phyloP scores from a whole-genome alignment of 345 rosid genomes.

The Draba incana region DNA sequence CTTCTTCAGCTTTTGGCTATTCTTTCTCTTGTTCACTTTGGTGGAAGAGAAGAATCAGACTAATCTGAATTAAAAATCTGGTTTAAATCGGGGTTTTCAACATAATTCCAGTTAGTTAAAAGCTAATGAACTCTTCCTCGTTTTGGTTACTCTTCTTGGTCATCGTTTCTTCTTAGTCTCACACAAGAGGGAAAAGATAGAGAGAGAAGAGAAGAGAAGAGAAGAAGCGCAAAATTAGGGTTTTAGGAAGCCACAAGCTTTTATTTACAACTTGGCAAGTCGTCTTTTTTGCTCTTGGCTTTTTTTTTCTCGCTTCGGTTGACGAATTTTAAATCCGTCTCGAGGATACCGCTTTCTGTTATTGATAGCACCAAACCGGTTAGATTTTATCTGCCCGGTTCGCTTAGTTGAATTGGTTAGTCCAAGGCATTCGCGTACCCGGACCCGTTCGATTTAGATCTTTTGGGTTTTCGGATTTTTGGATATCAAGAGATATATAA shows the following conservation, averaged over 20 bases:
- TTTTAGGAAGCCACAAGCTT: constrained; percentile 28
- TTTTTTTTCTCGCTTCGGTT: neutral
- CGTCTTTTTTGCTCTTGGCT: neutral
- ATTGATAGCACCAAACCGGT: constrained; percentile 25
- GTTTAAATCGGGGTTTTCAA: no score
- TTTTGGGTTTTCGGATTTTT: no score
- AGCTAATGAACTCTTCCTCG: constrained; percentile 37
- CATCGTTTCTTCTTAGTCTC: constrained; percentile 33
- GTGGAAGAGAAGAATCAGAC: no score
- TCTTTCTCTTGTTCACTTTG: constrained; percentile 42
- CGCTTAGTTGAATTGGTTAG: neutral
- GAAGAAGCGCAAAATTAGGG: constrained; percentile 39
- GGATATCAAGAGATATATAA: no score
- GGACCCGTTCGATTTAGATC: no score
- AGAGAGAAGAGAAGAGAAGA: neutral
- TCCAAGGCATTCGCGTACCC: neutral
- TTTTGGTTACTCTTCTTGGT: constrained; percentile 45
- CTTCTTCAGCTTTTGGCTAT: constrained; percentile 53
- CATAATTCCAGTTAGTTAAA: no score
- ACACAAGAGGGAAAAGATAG: constrained; percentile 3
- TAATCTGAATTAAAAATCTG: no score
- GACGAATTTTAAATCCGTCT: neutral
- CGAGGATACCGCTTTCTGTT: constrained; percentile 31
- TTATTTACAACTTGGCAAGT: constrained; percentile 6
- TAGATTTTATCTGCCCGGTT: neutral